Evolutionary conservation across 768 basidiomycete species (phyloP).

Genomic region (Rubroboletus satanas): DNA sequence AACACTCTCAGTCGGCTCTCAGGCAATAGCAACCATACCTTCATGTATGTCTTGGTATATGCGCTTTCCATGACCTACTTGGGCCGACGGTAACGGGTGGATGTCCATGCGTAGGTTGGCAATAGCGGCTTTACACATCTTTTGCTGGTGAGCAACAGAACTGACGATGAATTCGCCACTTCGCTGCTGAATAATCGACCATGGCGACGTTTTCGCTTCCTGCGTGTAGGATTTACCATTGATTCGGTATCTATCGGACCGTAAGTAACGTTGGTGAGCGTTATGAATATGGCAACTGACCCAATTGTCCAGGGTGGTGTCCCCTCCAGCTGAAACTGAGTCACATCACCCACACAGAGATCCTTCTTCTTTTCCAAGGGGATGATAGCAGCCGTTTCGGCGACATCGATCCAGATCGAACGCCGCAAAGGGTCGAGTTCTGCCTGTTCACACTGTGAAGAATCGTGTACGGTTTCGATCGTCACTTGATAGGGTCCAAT

Average conservation of each 20-base stretch:
- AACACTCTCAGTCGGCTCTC: not conserved
- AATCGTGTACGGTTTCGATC: slow-evolving; percentile 76
- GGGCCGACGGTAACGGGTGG: slow-evolving; percentile 83
- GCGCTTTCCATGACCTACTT: slow-evolving; percentile 81
- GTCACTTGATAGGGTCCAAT: slow-evolving; percentile 79
- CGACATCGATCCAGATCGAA: slow-evolving; percentile 86
- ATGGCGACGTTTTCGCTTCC: slow-evolving; percentile 75
- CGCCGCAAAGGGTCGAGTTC: slow-evolving; percentile 56
- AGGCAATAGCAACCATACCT: slow-evolving; percentile 40
- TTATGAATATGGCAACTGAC: slow-evolving; percentile 37
- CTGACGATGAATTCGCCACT: slow-evolving; percentile 82
- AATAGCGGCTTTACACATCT: slow-evolving; percentile 83
- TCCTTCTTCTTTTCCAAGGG: slow-evolving; percentile 76
- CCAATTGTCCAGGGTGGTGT: slow-evolving; percentile 89
- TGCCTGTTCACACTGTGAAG: slow-evolving; percentile 76
- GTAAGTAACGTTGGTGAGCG: slow-evolving; percentile 1
- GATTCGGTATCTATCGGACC: slow-evolving; percentile 62
- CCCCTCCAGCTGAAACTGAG: slow-evolving; percentile 92
- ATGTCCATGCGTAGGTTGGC: slow-evolving; percentile 70
- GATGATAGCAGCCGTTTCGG: slow-evolving; percentile 90
- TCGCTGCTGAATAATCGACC: slow-evolving; percentile 79
- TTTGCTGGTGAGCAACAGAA: slow-evolving; percentile 89
- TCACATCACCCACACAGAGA: slow-evolving; percentile 85
- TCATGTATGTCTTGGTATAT: slow-evolving; percentile 86
- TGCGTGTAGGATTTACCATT: slow-evolving; percentile 72